Evolutionary conservation across 495 filamentous ascomycete species (phyloP), one percentile per base, ranked within the genome.

Genomic region (Wilcoxina mikolae): DNA sequence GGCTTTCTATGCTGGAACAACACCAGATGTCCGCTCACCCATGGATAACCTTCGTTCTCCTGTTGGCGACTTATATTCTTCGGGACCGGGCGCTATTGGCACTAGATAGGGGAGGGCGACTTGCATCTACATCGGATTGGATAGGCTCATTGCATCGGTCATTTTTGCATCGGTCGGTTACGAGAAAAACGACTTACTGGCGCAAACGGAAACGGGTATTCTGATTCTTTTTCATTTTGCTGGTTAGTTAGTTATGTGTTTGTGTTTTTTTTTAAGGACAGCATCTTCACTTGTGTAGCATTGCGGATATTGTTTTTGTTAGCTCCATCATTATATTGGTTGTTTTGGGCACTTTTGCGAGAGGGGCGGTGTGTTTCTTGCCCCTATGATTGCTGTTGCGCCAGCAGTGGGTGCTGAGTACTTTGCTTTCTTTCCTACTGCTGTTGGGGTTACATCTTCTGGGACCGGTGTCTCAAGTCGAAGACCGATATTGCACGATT

Each of bases 81-180:
- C 9, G 12, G 46, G 46, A 49, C 46, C 46, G 5, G 46, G 46
- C 24, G 23, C 46, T 12, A 49, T 49, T 15, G 42, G 53, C 39
- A 55, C 41, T 29, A 22, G 53, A 15, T 55, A 55, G 41, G 26
- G 23, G 5, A 24, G 43, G 15, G 15, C 35, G 12, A 15, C 20
- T 49, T 49, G 46, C 46, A 49, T 49, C 24, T 59, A 60, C 61
- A 63, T 64, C 43, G 58, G 61, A 58, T 62, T 59, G 56, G 60
- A 53, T 51, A 29, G 55, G 54, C 39, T 64, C 56, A 56, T 64
- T 64, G 55, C 27, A 45, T 54, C 27, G 50, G 55, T 64, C 48
- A 59, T 56, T 56, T n/a, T n/a, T n/a, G n/a, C n/a, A n/a, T n/a
- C n/a, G n/a, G n/a, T n/a, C n/a, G n/a, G n/a, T n/a, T n/a, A n/a